Conservation (phyloP, 805 yeast species). For the Tetrapisispora fleetii region DNA sequence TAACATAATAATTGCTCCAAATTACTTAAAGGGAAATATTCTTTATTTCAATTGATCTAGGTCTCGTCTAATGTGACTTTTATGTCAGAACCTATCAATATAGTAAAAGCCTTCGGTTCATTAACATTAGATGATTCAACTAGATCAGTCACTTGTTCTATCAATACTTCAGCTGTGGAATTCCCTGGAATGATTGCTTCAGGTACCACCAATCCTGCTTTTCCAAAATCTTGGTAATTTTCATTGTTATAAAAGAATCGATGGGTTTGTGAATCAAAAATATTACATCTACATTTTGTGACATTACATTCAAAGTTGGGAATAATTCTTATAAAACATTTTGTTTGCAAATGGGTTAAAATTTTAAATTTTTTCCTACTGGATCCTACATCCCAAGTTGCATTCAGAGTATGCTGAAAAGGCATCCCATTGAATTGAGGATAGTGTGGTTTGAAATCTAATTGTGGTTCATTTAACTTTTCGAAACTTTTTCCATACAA, state of each 20-base stretch:
- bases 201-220: constrained; percentile 14
- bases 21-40: neutral
- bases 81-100: neutral
- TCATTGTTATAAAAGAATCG: constrained; percentile 6
- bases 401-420: constrained; percentile 8
- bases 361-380: constrained; percentile 8
- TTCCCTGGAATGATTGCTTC: constrained; percentile 3
- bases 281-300: constrained; percentile 12
- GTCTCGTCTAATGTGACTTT: neutral
- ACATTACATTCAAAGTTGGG: constrained; percentile 3
- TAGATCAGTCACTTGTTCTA: neutral
- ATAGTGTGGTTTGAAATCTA: neutral
- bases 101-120: neutral
- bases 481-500: neutral
- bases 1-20: too few species aligned
- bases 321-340: constrained; percentile 15
- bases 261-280: constrained; percentile 14
- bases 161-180: neutral
- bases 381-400: constrained; percentile 6
- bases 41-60: neutral
- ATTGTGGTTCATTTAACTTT: neutral
- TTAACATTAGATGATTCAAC: too few species aligned
- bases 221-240: constrained; percentile 5
- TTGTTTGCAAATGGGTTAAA: constrained; percentile 2
- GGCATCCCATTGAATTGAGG: constrained; percentile 8